Evolutionary conservation across 1,284 basidiomycete species (phyloP).

Genomic region (Puccinia triticina): DNA sequence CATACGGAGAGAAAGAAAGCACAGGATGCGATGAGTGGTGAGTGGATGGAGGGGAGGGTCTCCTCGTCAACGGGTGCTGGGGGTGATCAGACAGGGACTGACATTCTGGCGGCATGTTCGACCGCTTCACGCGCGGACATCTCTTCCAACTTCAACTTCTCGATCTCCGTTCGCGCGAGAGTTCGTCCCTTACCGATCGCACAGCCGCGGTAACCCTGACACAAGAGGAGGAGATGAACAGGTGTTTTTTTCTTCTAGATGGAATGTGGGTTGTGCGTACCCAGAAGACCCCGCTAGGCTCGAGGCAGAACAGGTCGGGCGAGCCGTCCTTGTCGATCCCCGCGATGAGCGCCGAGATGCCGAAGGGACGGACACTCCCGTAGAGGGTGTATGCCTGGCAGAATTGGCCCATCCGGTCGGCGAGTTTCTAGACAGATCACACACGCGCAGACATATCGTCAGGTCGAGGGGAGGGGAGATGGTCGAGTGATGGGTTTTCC

Average conservation of each 20-base stretch:
- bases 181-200: constrained; percentile 96
- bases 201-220: constrained; percentile 84
- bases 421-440: constrained; percentile 78
- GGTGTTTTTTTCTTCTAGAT: background rate
- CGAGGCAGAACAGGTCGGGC: constrained; percentile 84
- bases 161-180: constrained; percentile 95
- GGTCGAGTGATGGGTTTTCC: constrained; percentile 50
- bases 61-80: too few species aligned
- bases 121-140: constrained; percentile 82
- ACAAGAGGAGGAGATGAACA: background rate
- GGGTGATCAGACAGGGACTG: constrained; percentile 60
- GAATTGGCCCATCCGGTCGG: constrained; percentile 82
- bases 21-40: too few species aligned
- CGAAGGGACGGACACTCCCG: constrained; percentile 96
- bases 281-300: constrained; percentile 91
- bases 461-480: background rate
- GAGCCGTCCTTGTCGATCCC: constrained; percentile 81
- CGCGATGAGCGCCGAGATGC: constrained; percentile 87
- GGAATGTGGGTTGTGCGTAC: constrained; percentile 62
- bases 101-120: constrained; percentile 92
- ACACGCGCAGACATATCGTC: too few species aligned
- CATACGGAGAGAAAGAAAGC: too few species aligned
- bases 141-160: constrained; percentile 85
- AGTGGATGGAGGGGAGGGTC: too few species aligned
- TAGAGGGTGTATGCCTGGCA: constrained; percentile 97